Evolutionary conservation across 768 basidiomycete species (phyloP), one percentile per base, ranked within the genome.

Genomic region (Kwoniella botswanensis): DNA sequence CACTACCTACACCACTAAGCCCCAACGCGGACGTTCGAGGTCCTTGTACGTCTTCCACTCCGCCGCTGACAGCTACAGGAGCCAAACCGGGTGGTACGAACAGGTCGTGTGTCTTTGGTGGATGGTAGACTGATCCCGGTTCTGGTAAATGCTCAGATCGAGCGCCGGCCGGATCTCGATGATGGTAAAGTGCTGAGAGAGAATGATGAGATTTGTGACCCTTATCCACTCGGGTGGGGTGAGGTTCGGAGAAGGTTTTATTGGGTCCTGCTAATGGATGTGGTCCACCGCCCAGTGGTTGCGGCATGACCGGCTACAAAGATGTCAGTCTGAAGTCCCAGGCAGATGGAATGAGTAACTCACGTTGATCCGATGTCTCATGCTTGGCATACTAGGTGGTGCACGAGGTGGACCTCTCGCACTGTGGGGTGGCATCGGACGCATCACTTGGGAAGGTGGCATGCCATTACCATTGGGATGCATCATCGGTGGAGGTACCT

Each of bases 251-350:
- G 26, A 63, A 66, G 6, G 74, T 67, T 57, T 73, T 74, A 22
- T 62, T 67, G 2, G 63, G 54, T 26, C 57, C 68, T 44, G 22
- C 15, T 22, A 22, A n/a, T 26, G 43, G 55, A 35, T 54, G 35
- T 22, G 62, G 68, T 42, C 61, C 68, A 18, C 69, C 70, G 50
- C 79, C 74, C 17, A 80, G 73, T 1, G 68, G 73, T 12, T 63
- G 61, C 18, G 79, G 79, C 77, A 80, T 76, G 5, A 73, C 71
- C n/a, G 71, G 63, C 77, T 77, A 61, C 22, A 24, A 56, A 24
- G 26, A 46, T n/a, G 15, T 64, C 63, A 50, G 44, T 26, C 17
- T 13, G 26, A 12, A 4, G 26, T 29, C 10, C 64, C 17, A 46
- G 26, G 56, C 24, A 18, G 12, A 18, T 13, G 21, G 5, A 44